Evolutionary conservation across 495 filamentous ascomycete species (phyloP), one percentile per base, ranked within the genome.

Genomic region (Thozetella sp.): DNA sequence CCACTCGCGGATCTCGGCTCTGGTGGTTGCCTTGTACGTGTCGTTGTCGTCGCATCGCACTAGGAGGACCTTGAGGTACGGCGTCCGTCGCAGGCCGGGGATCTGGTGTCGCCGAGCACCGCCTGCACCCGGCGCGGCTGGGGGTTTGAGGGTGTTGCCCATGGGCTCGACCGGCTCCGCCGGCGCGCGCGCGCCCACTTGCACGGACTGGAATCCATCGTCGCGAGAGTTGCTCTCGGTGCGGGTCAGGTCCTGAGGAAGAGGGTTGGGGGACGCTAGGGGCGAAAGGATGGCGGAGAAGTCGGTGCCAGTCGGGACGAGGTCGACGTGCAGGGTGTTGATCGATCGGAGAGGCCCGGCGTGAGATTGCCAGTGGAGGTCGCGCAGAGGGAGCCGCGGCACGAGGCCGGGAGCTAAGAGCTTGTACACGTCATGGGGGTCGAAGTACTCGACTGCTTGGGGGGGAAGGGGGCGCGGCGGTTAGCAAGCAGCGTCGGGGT

Each of bases 341-440:
- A 99, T 98, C 24, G 94, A 96, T 53, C 95, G 88, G 40, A 97
- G 78, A 11, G 96, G 94, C 11, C 95, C 89, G 24, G 88, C 88
- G 51, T 95, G 90, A 6, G 96, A 97, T 72, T 97, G 95, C 95
- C 95, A 99, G 69, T 97, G 90, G 50, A 99, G 87, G 69, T 97
- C 94, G 55, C 87, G 88, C n/a, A 99, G 81, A 12, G 95, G 95
- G 2, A 99, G 83, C 45, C 92, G 88, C 52, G 88, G 76, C 48
- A 89, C 83, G 57, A 98, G 81, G 58, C 92, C 82, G 1, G 89
- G 80, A 11, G 90, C 88, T n/a, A 98, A 76, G 19, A 91, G 80
- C 57, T 90, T 86, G 67, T 93, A 98, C 53, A 97, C 81, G 54
- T 89, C 90, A 62, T 88, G 90, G 15, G 96, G 94, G 73, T 99